A percentile compares a stretch with the other conserved stretches of the same genome.
phyloP scores from a whole-genome alignment of 2,329 filamentous ascomycete species.

The Myriosclerotinia scirpicola region DNA sequence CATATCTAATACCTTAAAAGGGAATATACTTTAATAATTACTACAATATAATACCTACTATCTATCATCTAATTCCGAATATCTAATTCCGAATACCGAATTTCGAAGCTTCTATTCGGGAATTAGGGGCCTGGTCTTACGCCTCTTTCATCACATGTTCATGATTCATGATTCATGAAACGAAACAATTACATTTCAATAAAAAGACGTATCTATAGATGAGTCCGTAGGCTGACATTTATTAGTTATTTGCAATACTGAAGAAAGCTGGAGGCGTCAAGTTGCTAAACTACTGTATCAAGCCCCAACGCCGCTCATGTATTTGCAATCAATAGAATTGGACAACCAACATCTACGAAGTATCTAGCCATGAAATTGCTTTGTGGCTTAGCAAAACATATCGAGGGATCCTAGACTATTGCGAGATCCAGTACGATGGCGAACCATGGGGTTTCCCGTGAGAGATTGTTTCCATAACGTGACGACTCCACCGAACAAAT shows the following conservation, averaged over 20 bases:
- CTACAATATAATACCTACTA: neutral
- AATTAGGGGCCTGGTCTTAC: neutral
- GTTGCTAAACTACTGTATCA: too few species aligned
- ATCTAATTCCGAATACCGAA: neutral
- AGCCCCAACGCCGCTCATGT: too few species aligned
- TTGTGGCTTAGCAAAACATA: conserved; percentile 1
- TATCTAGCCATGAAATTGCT: neutral
- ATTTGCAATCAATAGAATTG: too few species aligned
- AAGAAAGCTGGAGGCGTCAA: neutral
- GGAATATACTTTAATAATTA: conserved; percentile 2
- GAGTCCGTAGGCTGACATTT: too few species aligned
- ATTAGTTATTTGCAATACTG: neutral
- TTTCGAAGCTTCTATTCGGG: neutral
- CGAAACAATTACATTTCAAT: neutral
- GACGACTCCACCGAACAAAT: too few species aligned
- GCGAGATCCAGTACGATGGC: neutral
- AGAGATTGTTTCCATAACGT: too few species aligned
- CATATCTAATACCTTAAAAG: conserved; percentile 4
- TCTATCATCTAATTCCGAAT: too few species aligned
- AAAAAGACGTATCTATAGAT: neutral
- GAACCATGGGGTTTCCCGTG: neutral
- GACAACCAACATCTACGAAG: too few species aligned
- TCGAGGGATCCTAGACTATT: neutral
- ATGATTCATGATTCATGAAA: conserved; percentile 9
- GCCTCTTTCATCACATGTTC: neutral